A percentile compares a stretch with the other conserved stretches of the same genome.
These are phyloP conservation scores for Suhomyces bokatorum DNA, from an alignment of 1,139 yeast species.

Conservation along the genomic window DNA sequence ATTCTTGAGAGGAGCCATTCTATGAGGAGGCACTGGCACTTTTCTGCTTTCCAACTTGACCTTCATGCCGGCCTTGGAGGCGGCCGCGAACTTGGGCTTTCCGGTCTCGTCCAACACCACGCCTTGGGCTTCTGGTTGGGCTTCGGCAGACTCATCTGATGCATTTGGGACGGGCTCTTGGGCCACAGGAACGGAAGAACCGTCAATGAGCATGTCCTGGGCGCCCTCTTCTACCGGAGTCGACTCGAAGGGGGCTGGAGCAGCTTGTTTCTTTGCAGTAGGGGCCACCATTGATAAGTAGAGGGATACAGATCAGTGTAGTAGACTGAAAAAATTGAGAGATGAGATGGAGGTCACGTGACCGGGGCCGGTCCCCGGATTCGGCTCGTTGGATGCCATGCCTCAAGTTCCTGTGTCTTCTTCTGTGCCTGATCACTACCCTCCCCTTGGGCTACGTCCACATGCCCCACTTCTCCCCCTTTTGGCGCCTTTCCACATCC, in stretches of 20 bases:
- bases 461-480: neutral
- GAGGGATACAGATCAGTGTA: constrained; percentile 1
- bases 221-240: constrained; percentile 17
- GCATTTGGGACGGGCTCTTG: constrained; percentile 18
- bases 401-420: too few species aligned
- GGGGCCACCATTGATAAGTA: constrained; percentile 65
- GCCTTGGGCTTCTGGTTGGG: constrained; percentile 42
- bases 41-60: constrained; percentile 85
- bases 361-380: neutral
- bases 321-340: constrained; percentile 7
- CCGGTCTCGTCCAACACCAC: constrained; percentile 83
- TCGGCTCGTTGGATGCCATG: too few species aligned
- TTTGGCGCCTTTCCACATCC: neutral
- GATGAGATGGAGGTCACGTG: constrained; percentile 12
- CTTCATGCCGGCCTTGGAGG: constrained; percentile 61
- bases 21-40: constrained; percentile 92
- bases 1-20: constrained; percentile 88
- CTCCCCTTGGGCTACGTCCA: too few species aligned
- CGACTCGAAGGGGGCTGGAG: constrained; percentile 6
- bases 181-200: constrained; percentile 40
- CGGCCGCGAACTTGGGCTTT: constrained; percentile 83
- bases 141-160: constrained; percentile 17
- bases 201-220: constrained; percentile 65
- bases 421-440: too few species aligned
- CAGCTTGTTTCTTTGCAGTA: constrained; percentile 50